Evolutionary conservation across 345 rosid genomes (phyloP).

Genomic region (Hirschfeldia incana): DNA sequence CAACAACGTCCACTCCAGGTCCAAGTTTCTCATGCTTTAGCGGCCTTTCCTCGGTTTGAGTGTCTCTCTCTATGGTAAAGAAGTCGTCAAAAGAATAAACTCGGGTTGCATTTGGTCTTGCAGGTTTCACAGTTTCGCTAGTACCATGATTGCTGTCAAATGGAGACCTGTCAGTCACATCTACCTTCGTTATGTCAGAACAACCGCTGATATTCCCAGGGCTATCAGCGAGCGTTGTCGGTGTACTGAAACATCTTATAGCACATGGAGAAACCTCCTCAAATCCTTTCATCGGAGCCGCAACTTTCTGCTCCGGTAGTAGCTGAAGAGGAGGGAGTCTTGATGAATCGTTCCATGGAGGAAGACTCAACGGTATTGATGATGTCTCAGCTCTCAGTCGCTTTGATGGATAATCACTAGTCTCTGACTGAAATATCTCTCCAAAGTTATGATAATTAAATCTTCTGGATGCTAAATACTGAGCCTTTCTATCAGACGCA

Average conservation of each 20-base stretch:
- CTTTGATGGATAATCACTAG: background rate
- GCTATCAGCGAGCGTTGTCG: background rate
- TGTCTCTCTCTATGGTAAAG: background rate
- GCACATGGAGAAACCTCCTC: background rate
- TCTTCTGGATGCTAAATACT: background rate
- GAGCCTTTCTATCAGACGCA: background rate
- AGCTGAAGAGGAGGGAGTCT: slow-evolving; percentile 8
- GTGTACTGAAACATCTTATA: background rate
- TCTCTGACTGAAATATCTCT: background rate
- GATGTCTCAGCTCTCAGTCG: background rate
- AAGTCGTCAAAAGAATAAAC: slow-evolving; percentile 13
- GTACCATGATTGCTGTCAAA: background rate
- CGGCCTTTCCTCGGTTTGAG: background rate
- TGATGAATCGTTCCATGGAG: background rate
- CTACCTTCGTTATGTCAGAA: slow-evolving; percentile 7
- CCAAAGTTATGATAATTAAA: background rate
- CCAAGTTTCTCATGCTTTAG: background rate
- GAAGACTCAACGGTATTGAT: background rate
- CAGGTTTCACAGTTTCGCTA: background rate
- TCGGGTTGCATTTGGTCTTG: background rate
- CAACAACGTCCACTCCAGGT: slow-evolving; percentile 12
- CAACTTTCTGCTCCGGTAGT: background rate
- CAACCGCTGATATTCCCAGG: background rate
- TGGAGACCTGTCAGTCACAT: background rate
- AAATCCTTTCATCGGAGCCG: background rate